Evolutionary conservation across 495 filamentous ascomycete species (phyloP).

Genomic region (Articulospora tetracladia): DNA sequence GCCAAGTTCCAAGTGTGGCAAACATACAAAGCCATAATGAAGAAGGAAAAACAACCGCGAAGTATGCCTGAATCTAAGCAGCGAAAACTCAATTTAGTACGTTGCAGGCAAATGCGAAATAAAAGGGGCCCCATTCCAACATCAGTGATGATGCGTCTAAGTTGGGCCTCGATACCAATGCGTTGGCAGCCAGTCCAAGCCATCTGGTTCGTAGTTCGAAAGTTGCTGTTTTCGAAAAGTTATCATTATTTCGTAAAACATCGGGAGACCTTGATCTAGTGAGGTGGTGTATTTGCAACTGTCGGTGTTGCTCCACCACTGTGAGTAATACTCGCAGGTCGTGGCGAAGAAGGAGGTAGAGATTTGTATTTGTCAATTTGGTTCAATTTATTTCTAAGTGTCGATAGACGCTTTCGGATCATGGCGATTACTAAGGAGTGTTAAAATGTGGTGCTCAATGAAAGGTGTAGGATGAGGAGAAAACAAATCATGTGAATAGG

Average conservation of each 20-base stretch:
- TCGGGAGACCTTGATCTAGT: background rate
- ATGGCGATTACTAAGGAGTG: conserved; percentile 49
- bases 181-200: background rate
- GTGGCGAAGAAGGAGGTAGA: conserved; percentile 21
- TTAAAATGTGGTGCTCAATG: conserved; percentile 25
- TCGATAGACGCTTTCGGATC: conserved; percentile 51
- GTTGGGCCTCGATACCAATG: background rate
- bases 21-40: background rate
- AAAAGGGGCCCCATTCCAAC: background rate
- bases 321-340: conserved; percentile 18
- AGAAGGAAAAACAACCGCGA: background rate
- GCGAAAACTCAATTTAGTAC: background rate
- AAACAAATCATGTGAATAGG: conserved; percentile 6
- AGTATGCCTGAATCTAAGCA: background rate
- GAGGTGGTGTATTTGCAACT: conserved; percentile 29
- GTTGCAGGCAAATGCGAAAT: background rate
- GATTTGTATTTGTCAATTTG: conserved; percentile 43
- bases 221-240: background rate
- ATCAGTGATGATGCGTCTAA: background rate
- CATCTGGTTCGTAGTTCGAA: background rate
- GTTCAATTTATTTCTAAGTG: conserved; percentile 55
- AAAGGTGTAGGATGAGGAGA: conserved; percentile 16
- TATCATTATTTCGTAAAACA: background rate
- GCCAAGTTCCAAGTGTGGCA: background rate
- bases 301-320: conserved; percentile 29